Conservation (phyloP, 176 grass and related monocot species). For the Lolium multiflorum region DNA sequence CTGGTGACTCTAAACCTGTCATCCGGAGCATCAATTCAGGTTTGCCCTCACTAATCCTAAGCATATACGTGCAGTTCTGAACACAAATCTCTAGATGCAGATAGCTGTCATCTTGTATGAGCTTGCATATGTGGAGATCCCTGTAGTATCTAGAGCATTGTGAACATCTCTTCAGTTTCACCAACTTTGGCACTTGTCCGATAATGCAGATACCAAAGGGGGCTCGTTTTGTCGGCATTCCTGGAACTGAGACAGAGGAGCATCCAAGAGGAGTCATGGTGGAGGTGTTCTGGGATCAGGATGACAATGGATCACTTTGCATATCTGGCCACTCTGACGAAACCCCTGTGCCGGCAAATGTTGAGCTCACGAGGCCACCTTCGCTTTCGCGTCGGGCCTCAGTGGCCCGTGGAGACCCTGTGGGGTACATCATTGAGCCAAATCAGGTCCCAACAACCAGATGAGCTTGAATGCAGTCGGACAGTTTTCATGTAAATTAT, state of each 20-base stretch:
- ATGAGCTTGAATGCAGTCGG: slow-evolving; percentile 24
- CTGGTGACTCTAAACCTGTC: slow-evolving; percentile 71
- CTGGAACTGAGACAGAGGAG: slow-evolving; percentile 78
- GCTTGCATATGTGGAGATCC: neutral
- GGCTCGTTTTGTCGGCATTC: slow-evolving; percentile 84
- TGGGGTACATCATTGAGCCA: slow-evolving; percentile 70
- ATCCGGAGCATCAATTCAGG: slow-evolving; percentile 86
- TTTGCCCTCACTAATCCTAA: slow-evolving; percentile 37
- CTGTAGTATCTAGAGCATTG: neutral
- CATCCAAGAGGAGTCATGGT: slow-evolving; percentile 92
- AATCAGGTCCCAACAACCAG: slow-evolving; percentile 50
- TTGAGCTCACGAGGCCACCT: slow-evolving; percentile 50
- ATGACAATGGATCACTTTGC: slow-evolving; percentile 82
- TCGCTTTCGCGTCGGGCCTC: slow-evolving; percentile 60
- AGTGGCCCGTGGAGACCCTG: slow-evolving; percentile 16
- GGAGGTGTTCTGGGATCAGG: slow-evolving; percentile 95
- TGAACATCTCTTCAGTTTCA: slow-evolving; percentile 18
- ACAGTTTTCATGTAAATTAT: slow-evolving; percentile 42
- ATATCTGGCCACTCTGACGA: slow-evolving; percentile 78
- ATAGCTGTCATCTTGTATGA: slow-evolving; percentile 17
- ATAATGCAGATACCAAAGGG: slow-evolving; percentile 84
- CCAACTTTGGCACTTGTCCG: neutral
- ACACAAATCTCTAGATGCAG: slow-evolving; percentile 15
- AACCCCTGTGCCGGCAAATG: slow-evolving; percentile 59
- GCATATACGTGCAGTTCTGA: neutral